Base-by-base conservation (phyloP, 345 rosid species). In the Heritiera littoralis region DNA sequence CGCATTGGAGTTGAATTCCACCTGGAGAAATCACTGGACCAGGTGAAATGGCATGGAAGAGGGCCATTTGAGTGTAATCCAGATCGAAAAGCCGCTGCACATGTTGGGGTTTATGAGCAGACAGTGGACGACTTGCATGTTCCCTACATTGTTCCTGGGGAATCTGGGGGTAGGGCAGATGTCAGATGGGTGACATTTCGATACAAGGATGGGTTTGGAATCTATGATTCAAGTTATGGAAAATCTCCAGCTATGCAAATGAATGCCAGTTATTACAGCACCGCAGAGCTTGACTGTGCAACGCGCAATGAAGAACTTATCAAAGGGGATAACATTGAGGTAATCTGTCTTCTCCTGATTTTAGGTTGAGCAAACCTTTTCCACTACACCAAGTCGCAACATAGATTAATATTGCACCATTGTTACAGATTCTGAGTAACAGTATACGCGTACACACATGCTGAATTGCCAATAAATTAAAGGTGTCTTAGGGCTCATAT, bases 41-140 rank as follows among this genome's bases (percentile, higher is more conserved):
- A 80, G 80, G 85, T 90, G 66, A 86, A 65, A 67, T 96, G 98
- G 97, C 94, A 94, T 72, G 99, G 99, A 67, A 87, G 91, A 83
- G 99, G 99, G 68, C 99, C 99, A 70, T 94, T 91, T 77, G 99
- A 94, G 85, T 96, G 99, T 80, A 94, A 96, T 81, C 97, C 98
- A 5, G 99, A 96, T 85, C 88, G 99, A 81, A 94, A 96, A 87
- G 89, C 98, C 12, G 95, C 99, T 65, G 97, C 99, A 9, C 94
- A 89, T 78, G 92, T 96, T 66, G 92, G 84, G 18, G 84, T 91
- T 73, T 96, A 91, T 70, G 88, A 90, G 81, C 84, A 91, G 59
- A 87, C 54, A 2, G 94, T 92, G 69, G 86, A 83, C 13, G 91
- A 85, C 74, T 83, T 96, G 98, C 97, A 96, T 81, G 99, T 96